A percentile compares a stretch with the other conserved stretches of the same genome.
phyloP scores from a whole-genome alignment of 2,329 filamentous ascomycete species.

The Chalaropsis thielavioides region DNA sequence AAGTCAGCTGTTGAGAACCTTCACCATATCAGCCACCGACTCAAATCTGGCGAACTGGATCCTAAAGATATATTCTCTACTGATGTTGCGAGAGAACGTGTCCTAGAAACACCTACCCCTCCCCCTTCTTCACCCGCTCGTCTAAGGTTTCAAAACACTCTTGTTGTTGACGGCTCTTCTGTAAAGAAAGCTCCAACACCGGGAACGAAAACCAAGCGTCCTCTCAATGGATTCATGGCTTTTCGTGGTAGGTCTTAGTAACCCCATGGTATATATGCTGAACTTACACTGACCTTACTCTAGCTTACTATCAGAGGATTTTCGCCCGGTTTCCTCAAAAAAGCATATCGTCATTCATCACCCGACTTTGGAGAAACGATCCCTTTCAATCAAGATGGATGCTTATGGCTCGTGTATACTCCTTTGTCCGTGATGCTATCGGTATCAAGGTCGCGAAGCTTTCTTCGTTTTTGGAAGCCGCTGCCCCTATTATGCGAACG shows the following conservation, averaged over 20 bases:
- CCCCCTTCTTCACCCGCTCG: neutral
- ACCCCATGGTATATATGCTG: constrained; percentile 25
- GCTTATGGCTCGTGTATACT: constrained; percentile 41
- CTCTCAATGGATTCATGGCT: constrained; percentile 24
- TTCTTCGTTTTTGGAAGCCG: constrained; percentile 32
- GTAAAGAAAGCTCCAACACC: neutral
- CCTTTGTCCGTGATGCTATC: constrained; percentile 35
- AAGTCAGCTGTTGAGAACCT: constrained; percentile 9
- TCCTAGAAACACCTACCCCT: neutral
- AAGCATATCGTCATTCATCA: neutral
- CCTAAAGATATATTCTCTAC: neutral
- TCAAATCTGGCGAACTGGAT: constrained; percentile 1
- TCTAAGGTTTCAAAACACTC: neutral
- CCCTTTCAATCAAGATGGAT: constrained; percentile 37
- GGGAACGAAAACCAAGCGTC: neutral
- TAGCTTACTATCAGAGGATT: neutral
- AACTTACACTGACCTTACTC: constrained; percentile 28
- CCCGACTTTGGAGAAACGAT: constrained; percentile 35
- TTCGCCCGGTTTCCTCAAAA: neutral
- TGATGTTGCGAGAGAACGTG: neutral
- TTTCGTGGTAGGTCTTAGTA: constrained; percentile 22
- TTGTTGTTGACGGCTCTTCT: neutral
- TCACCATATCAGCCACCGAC: constrained; percentile 6
- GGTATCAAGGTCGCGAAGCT: constrained; percentile 34
- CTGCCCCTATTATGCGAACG: constrained; percentile 33